Evolutionary conservation across 169 alveolate genomes (phyloP).

Genomic region (Plasmodium coatneyi): DNA sequence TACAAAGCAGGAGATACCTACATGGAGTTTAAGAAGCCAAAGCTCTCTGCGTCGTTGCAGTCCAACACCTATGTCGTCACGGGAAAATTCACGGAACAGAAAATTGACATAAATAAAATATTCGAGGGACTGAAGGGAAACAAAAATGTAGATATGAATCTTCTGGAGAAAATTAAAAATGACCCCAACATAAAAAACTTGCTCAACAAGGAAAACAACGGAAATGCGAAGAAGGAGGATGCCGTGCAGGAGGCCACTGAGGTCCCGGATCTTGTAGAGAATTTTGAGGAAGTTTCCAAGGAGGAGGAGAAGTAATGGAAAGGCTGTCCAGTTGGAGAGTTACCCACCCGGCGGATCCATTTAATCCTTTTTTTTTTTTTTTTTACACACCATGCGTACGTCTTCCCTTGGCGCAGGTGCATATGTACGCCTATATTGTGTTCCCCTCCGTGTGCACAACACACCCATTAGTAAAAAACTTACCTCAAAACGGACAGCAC

Average conservation of each 20-base stretch:
- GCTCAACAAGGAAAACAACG: slow-evolving; percentile 75
- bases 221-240: slow-evolving; percentile 3
- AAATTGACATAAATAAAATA: slow-evolving; percentile 85
- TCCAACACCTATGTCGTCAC: slow-evolving; percentile 95
- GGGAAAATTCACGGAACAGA: slow-evolving; percentile 94
- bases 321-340: background rate
- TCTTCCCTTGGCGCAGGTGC: background rate
- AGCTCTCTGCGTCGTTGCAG: slow-evolving; percentile 93
- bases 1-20: slow-evolving; percentile 95
- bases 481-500: background rate
- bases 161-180: slow-evolving; percentile 76
- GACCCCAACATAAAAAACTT: slow-evolving; percentile 74
- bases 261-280: slow-evolving; percentile 87
- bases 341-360: background rate
- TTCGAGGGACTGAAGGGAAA: slow-evolving; percentile 85
- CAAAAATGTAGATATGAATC: slow-evolving; percentile 80
- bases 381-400: background rate
- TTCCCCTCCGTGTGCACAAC: background rate
- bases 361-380: background rate
- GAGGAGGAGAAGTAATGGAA: background rate
- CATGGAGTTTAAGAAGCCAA: slow-evolving; percentile 94
- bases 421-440: background rate
- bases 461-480: background rate
- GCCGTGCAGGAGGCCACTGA: slow-evolving; percentile 34
- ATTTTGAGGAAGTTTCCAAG: slow-evolving; percentile 81